Evolutionary conservation across 371 early-diverging fungal genomes (phyloP).

Genomic region (Rhizomucor pusillus): DNA sequence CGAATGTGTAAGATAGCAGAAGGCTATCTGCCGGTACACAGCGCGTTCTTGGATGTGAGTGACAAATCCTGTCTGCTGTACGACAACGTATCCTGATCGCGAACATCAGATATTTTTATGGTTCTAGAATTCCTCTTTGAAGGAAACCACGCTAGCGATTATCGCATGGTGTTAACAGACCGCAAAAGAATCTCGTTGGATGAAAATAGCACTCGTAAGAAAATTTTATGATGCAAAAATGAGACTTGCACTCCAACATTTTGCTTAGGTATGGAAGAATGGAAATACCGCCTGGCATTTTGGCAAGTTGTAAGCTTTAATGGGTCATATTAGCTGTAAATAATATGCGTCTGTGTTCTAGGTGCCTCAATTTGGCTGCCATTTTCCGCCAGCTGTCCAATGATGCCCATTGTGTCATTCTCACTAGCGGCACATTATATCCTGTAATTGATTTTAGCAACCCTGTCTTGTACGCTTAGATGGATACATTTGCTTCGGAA

Average conservation of each 20-base stretch:
- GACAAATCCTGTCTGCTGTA: no score
- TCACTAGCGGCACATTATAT: slow-evolving; percentile 86
- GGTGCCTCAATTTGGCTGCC: slow-evolving; percentile 67
- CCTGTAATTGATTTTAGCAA: no score
- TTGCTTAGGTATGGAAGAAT: background rate
- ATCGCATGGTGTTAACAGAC: slow-evolving; percentile 41
- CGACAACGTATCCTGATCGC: no score
- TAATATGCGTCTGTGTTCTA: slow-evolving; percentile 4
- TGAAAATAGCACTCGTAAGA: no score
- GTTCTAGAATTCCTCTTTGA: slow-evolving; percentile 19
- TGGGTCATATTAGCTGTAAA: no score
- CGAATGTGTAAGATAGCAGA: no score
- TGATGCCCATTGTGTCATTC: slow-evolving; percentile 59
- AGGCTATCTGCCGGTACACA: no score
- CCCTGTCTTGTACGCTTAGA: no score
- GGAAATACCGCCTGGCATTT: slow-evolving; percentile 30
- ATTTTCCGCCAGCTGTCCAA: slow-evolving; percentile 52
- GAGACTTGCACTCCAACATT: background rate
- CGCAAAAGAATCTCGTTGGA: background rate
- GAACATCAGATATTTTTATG: no score
- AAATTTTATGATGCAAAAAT: background rate
- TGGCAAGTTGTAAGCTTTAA: slow-evolving; percentile 14
- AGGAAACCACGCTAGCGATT: slow-evolving; percentile 33
- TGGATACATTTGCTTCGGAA: slow-evolving; percentile 73
- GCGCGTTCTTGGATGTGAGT: no score